Evolutionary conservation across 805 yeast genomes (phyloP).

Genomic region (Kodamaea kakaduensis): DNA sequence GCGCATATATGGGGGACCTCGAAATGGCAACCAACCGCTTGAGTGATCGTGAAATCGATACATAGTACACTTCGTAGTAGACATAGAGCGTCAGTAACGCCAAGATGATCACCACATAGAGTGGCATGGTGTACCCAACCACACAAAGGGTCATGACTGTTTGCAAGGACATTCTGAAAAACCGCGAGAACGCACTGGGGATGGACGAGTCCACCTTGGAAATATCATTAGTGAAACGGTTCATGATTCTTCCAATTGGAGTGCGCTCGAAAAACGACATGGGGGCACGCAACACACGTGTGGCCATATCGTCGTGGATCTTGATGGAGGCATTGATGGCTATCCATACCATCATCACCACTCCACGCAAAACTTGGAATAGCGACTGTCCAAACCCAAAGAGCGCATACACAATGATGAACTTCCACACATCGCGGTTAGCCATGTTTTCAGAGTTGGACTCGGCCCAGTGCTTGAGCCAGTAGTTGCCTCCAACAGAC

Average conservation of each 20-base stretch:
- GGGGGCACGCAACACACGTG: slow-evolving; percentile 24
- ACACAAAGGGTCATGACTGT: slow-evolving; percentile 21
- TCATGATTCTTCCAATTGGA: slow-evolving; percentile 28
- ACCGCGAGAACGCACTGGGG: slow-evolving; percentile 18
- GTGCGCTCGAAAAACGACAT: slow-evolving; percentile 30
- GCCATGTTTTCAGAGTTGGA: slow-evolving; percentile 16
- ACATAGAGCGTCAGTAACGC: slow-evolving; percentile 19
- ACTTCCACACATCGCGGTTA: slow-evolving; percentile 17
- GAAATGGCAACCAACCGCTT: slow-evolving; percentile 23
- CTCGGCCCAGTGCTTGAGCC: slow-evolving; percentile 26
- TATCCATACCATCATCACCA: slow-evolving; percentile 19
- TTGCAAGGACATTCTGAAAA: slow-evolving; percentile 15
- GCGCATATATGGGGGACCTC: slow-evolving; percentile 27
- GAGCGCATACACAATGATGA: slow-evolving; percentile 17
- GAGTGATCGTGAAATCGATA: slow-evolving; percentile 25
- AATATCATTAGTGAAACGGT: slow-evolving; percentile 26
- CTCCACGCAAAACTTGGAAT: slow-evolving; percentile 18
- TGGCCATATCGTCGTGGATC: slow-evolving; percentile 26
- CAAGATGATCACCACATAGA: slow-evolving; percentile 20
- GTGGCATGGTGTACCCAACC: slow-evolving; percentile 24
- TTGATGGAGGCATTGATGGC: slow-evolving; percentile 20
- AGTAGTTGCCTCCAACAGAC: slow-evolving; percentile 18
- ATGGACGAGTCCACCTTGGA: slow-evolving; percentile 21
- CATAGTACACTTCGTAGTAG: slow-evolving; percentile 22
- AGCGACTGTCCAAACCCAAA: slow-evolving; percentile 13